These are phyloP conservation scores for Capronia americana DNA, from an alignment of 2,329 filamentous ascomycete species.

Conservation along the genomic window DNA sequence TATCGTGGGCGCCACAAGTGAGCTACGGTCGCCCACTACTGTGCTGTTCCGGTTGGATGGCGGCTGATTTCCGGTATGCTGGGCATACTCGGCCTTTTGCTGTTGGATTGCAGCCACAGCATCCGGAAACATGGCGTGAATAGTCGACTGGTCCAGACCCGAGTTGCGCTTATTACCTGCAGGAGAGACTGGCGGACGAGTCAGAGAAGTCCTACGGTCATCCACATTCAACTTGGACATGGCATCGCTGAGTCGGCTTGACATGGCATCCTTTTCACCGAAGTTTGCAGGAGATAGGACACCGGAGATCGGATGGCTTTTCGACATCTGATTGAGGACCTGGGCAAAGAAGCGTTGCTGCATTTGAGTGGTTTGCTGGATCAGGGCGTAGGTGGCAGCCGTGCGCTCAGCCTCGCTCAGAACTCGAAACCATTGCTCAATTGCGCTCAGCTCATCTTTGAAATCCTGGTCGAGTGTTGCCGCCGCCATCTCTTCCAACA, in stretches of 20 bases:
- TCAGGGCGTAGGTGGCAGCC: slow-evolving; percentile 88
- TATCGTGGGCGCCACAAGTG: slow-evolving; percentile 76
- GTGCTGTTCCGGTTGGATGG: slow-evolving; percentile 92
- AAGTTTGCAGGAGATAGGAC: slow-evolving; percentile 94
- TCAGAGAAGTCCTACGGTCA: slow-evolving; percentile 83
- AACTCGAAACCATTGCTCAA: slow-evolving; percentile 99
- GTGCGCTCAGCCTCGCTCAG: slow-evolving; percentile 96
- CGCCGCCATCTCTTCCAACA: slow-evolving; percentile 97
- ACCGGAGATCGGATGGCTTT: slow-evolving; percentile 95
- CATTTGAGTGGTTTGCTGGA: slow-evolving; percentile 98
- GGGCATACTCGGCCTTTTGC: slow-evolving; percentile 96
- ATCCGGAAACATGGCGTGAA: slow-evolving; percentile 99
- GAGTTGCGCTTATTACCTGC: slow-evolving; percentile 84
- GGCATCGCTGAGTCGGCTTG: slow-evolving; percentile 90
- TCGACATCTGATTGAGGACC: slow-evolving; percentile 98
- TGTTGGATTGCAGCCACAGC: slow-evolving; percentile 96
- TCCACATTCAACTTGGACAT: slow-evolving; percentile 95
- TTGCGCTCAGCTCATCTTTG: slow-evolving; percentile 97
- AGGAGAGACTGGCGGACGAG: slow-evolving; percentile 77
- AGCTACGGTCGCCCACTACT: slow-evolving; percentile 76
- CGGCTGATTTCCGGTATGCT: slow-evolving; percentile 88
- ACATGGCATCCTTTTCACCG: slow-evolving; percentile 96
- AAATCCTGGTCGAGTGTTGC: slow-evolving; percentile 99
- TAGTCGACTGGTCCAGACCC: slow-evolving; percentile 87
- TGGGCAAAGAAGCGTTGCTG: slow-evolving; percentile 99